phyloP scores from a whole-genome alignment of 352 stramenopile species.

The Albugo candida region DNA sequence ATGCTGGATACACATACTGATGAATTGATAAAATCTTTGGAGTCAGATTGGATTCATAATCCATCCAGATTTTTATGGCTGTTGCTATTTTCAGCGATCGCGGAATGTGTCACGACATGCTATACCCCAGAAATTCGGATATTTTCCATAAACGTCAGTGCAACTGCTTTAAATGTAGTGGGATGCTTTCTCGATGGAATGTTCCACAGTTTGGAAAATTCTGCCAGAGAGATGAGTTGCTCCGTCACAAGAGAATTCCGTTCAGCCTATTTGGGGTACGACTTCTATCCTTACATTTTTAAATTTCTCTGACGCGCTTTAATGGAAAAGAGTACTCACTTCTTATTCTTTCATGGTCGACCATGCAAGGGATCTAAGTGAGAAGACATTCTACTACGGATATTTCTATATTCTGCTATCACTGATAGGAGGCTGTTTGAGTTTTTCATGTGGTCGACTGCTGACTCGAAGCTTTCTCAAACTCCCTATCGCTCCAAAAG shows the following conservation, averaged over 20 bases:
- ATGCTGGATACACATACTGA: neutral
- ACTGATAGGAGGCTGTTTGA: conserved; percentile 24
- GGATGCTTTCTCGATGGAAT: conserved; percentile 59
- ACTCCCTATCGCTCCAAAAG: neutral
- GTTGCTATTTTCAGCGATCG: conserved; percentile 36
- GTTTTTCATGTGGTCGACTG: conserved; percentile 30
- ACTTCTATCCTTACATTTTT: conserved; percentile 2
- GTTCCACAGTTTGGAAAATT: conserved; percentile 33
- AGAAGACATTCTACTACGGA: conserved; percentile 14
- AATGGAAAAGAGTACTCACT: conserved; percentile 44
- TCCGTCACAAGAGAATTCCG: conserved; percentile 17
- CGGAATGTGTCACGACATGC: conserved; percentile 66
- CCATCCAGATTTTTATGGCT: conserved; percentile 37
- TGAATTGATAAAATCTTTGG: neutral
- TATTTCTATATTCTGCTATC: conserved; percentile 41
- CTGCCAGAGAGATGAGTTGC: conserved; percentile 2
- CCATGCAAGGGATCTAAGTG: conserved; percentile 56
- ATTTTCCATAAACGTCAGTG: conserved; percentile 29
- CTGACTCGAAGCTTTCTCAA: conserved; percentile 7
- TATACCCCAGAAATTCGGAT: conserved; percentile 36
- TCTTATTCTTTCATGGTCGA: conserved; percentile 80
- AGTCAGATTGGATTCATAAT: neutral
- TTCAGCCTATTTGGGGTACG: conserved; percentile 52
- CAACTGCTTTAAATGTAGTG: conserved; percentile 49
- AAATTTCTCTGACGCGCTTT: conserved; percentile 2